Evolutionary conservation across 2,329 filamentous ascomycete species (phyloP).

Genomic region (Blumeria hordei): DNA sequence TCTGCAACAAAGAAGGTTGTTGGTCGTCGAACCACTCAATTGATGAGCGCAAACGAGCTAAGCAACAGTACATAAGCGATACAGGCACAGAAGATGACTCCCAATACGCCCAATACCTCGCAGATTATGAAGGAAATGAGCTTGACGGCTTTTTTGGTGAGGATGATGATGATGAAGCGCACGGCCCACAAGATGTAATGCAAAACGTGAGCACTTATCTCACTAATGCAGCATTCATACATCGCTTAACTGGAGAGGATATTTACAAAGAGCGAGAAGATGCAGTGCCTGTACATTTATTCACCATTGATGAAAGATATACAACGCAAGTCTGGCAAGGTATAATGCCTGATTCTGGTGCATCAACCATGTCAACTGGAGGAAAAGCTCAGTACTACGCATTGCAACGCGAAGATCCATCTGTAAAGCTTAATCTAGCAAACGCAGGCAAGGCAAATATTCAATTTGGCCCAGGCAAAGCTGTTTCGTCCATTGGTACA

Average conservation of each 20-base stretch:
- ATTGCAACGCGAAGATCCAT: neutral
- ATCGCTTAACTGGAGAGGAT: neutral
- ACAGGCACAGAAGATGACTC: too few species aligned
- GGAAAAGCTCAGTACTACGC: neutral
- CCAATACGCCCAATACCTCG: too few species aligned
- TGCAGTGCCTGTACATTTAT: neutral
- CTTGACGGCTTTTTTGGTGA: too few species aligned
- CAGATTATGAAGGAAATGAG: too few species aligned
- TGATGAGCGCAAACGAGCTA: too few species aligned
- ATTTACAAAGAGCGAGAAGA: neutral
- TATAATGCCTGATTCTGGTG: neutral
- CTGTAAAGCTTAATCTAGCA: neutral
- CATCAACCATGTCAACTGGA: neutral
- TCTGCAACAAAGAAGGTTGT: neutral
- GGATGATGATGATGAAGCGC: too few species aligned
- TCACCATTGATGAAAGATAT: neutral
- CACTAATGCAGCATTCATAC: neutral
- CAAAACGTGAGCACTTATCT: neutral
- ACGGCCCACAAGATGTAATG: too few species aligned
- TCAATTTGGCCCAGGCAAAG: neutral
- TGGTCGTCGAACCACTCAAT: too few species aligned
- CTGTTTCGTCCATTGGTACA: neutral
- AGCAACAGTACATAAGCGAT: too few species aligned
- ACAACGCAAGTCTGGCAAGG: neutral
- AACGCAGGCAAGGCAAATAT: neutral